phyloP scores from a whole-genome alignment of 1,284 basidiomycete genomes.

The Ganoderma multipileum region DNA sequence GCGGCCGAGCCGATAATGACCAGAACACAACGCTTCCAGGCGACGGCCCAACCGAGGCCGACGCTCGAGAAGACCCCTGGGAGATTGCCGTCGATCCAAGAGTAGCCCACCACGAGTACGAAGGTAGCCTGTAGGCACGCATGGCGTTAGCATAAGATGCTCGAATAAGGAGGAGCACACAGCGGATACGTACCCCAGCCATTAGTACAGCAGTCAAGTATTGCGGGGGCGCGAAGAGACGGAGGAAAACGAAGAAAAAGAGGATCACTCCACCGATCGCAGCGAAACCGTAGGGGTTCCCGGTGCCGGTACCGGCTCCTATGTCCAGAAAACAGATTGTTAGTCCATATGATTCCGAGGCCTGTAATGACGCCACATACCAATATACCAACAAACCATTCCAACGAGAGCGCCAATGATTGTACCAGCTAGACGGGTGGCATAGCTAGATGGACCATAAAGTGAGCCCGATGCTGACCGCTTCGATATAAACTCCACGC shows the following conservation, averaged over 20 bases:
- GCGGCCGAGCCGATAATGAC: conserved; percentile 56
- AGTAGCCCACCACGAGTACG: conserved; percentile 61
- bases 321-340: not conserved
- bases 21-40: conserved; percentile 57
- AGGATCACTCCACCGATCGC: conserved; percentile 58
- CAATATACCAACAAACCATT: conserved; percentile 64
- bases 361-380: conserved; percentile 34
- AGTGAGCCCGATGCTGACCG: not conserved
- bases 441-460: conserved; percentile 41
- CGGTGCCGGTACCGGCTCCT: conserved; percentile 57
- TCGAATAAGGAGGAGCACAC: not conserved
- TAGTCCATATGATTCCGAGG: not conserved
- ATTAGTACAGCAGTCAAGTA: conserved; percentile 48
- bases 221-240: conserved; percentile 56
- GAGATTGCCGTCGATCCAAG: conserved; percentile 66
- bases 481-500: conserved; percentile 13
- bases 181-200: conserved; percentile 40
- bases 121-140: conserved; percentile 46
- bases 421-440: conserved; percentile 54
- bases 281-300: conserved; percentile 65
- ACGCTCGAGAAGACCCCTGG: conserved; percentile 49
- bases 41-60: conserved; percentile 60
- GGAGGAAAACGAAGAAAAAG: conserved; percentile 60
- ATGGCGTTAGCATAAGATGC: not conserved
- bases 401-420: conserved; percentile 49